Conservation (phyloP, 1,139 yeast species). For the Debaryomycetaceae sp. region DNA sequence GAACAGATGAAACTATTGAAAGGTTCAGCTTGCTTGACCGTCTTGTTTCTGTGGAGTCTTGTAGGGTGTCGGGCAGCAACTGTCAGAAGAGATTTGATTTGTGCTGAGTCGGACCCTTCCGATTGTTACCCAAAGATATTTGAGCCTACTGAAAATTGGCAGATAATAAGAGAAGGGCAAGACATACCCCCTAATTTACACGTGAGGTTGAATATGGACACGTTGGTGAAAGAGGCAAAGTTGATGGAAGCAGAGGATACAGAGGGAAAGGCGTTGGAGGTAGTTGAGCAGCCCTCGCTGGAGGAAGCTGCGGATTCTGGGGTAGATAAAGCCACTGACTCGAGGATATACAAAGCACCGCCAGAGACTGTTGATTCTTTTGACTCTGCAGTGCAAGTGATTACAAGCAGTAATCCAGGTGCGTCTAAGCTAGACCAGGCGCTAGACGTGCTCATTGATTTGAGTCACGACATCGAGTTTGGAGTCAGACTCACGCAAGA, state of each 20-base stretch:
- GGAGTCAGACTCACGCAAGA: conserved; percentile 43
- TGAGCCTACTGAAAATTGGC: conserved; percentile 66
- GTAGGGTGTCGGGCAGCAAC: conserved; percentile 9
- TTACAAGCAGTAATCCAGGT: conserved; percentile 12
- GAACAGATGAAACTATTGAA: not conserved
- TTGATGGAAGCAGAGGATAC: conserved; percentile 31
- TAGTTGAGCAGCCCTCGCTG: conserved; percentile 9
- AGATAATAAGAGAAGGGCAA: conserved; percentile 62
- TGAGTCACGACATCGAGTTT: conserved; percentile 63
- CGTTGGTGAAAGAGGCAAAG: conserved; percentile 67
- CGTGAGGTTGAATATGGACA: conserved; percentile 65
- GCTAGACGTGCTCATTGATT: conserved; percentile 51
- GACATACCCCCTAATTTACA: conserved; percentile 77
- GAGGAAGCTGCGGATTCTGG: conserved; percentile 4
- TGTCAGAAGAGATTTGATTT: conserved; percentile 29
- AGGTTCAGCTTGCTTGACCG: not conserved
- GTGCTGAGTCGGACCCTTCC: conserved; percentile 41
- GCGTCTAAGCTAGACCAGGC: conserved; percentile 19
- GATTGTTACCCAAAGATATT: conserved; percentile 66
- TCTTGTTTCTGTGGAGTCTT: not conserved
- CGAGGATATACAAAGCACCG: conserved; percentile 10
- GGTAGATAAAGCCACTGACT: conserved; percentile 6
- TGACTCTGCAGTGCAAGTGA: conserved; percentile 26
- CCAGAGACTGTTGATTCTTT: conserved; percentile 21
- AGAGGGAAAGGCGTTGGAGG: conserved; percentile 7